Percentiles rank a stretch among this genome's conserved stretches.
phyloP scores from a whole-genome alignment of 352 stramenopile genomes.

The Phytophthora tubulina region DNA sequence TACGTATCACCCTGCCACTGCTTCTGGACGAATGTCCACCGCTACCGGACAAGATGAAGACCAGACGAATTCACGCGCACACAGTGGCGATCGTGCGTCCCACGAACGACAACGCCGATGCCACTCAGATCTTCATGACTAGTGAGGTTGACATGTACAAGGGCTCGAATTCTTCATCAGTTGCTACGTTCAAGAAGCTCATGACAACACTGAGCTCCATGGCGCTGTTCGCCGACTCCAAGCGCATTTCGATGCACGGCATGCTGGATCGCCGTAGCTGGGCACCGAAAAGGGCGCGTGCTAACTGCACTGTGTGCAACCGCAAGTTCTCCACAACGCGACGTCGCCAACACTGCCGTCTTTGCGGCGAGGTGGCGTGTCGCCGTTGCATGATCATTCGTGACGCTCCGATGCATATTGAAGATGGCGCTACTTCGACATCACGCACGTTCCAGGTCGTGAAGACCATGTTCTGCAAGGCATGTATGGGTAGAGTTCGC shows the following conservation, averaged over 20 bases:
- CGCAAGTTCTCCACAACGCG: slow-evolving; percentile 67
- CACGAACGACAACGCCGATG: slow-evolving; percentile 45
- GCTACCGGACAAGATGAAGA: slow-evolving; percentile 60
- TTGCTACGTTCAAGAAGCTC: slow-evolving; percentile 49
- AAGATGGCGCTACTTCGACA: slow-evolving; percentile 28
- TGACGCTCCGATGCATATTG: slow-evolving; percentile 44
- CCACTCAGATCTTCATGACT: slow-evolving; percentile 71
- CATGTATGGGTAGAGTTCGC: slow-evolving; percentile 65
- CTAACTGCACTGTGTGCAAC: slow-evolving; percentile 67
- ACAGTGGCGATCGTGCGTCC: slow-evolving; percentile 65
- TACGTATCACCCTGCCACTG: slow-evolving; percentile 76
- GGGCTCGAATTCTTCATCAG: slow-evolving; percentile 36
- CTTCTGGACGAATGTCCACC: slow-evolving; percentile 67
- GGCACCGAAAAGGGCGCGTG: slow-evolving; percentile 56
- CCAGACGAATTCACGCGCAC: slow-evolving; percentile 60
- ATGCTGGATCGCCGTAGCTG: slow-evolving; percentile 63
- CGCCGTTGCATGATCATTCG: slow-evolving; percentile 71
- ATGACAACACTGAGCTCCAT: slow-evolving; percentile 70
- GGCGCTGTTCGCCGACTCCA: slow-evolving; percentile 65
- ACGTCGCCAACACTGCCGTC: slow-evolving; percentile 76
- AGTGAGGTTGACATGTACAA: slow-evolving; percentile 62
- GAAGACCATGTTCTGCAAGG: slow-evolving; percentile 71
- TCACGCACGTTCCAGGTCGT: slow-evolving; percentile 58
- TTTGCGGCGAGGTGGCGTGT: slow-evolving; percentile 84
- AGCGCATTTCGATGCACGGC: slow-evolving; percentile 64